These are phyloP conservation scores for Lasiodiplodia hormozganensis DNA, from an alignment of 2,329 filamentous ascomycete species.

Conservation along the genomic window DNA sequence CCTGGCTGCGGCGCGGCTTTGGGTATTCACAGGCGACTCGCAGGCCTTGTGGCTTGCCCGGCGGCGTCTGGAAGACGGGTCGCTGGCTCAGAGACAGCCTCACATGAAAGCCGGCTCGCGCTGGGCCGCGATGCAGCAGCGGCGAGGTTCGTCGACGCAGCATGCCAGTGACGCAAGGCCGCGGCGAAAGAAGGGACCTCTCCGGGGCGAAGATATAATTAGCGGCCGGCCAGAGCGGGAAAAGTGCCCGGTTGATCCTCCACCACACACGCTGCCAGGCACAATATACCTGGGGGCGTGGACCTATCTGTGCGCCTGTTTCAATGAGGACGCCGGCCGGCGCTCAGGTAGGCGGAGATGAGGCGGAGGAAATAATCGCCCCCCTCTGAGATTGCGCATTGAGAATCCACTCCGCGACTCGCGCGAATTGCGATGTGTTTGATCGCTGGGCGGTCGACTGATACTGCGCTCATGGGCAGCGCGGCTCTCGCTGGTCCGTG, in stretches of 20 bases:
- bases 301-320: constrained; percentile 17
- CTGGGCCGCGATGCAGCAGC: constrained; percentile 20
- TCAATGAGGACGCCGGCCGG: constrained; percentile 10
- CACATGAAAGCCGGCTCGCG: constrained; percentile 7
- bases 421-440: constrained; percentile 25
- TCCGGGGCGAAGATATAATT: constrained; percentile 22
- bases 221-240: background rate
- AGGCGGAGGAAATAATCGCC: constrained; percentile 20
- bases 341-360: constrained; percentile 20
- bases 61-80: constrained; percentile 20
- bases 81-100: constrained; percentile 7
- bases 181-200: constrained; percentile 11
- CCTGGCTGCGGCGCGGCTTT: constrained; percentile 2
- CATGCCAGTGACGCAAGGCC: constrained; percentile 22
- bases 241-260: constrained; percentile 10
- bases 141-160: constrained; percentile 13
- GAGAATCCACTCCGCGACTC: constrained; percentile 15
- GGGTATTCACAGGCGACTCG: constrained; percentile 19
- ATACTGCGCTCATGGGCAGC: constrained; percentile 14
- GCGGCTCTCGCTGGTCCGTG: constrained; percentile 9
- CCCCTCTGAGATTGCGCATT: constrained; percentile 23
- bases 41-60: constrained; percentile 21
- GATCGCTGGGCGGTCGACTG: constrained; percentile 22
- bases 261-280: constrained; percentile 15
- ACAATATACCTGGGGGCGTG: constrained; percentile 22